These are phyloP conservation scores for Maudiozyma serrabonitensis DNA, from an alignment of 805 yeast species.

Conservation along the genomic window DNA sequence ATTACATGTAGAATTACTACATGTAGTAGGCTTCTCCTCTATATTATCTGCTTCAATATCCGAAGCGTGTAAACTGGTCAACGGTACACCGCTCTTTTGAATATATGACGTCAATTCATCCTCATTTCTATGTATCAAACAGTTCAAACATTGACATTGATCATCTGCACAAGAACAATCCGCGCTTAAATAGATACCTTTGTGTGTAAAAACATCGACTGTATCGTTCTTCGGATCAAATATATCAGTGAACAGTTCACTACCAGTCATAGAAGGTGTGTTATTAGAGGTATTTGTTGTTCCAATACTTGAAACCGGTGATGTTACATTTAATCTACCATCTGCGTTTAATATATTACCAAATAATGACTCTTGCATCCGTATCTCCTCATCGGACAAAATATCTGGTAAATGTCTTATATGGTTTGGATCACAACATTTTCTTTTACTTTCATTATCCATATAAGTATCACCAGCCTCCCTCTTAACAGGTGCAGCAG, in stretches of 20 bases:
- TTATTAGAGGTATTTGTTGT: background rate
- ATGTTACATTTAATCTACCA: background rate
- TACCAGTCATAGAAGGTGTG: background rate
- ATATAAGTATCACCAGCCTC: background rate
- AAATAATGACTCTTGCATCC: background rate
- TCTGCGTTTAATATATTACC: background rate
- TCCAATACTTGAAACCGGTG: background rate
- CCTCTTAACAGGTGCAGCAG: background rate
- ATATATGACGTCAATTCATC: slow-evolving; percentile 25
- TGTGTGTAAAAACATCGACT: slow-evolving; percentile 27
- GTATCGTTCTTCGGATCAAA: slow-evolving; percentile 9
- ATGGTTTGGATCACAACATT: slow-evolving; percentile 8
- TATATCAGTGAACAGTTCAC: slow-evolving; percentile 3
- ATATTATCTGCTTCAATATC: background rate
- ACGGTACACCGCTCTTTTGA: slow-evolving; percentile 23
- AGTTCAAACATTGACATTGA: slow-evolving; percentile 26
- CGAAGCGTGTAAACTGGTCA: slow-evolving; percentile 15
- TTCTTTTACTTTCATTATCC: background rate
- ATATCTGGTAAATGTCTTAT: background rate
- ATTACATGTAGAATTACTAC: slow-evolving; percentile 10
- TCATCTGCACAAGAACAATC: slow-evolving; percentile 27
- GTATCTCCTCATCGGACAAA: background rate
- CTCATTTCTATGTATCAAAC: slow-evolving; percentile 29
- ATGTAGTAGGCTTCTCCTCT: slow-evolving; percentile 1
- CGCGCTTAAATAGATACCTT: slow-evolving; percentile 26